Percentiles rank a stretch among this genome's conserved stretches.
These are phyloP conservation scores for Mycocalia duriaeana DNA, from an alignment of 1,284 basidiomycete genomes.

Conservation along the genomic window DNA sequence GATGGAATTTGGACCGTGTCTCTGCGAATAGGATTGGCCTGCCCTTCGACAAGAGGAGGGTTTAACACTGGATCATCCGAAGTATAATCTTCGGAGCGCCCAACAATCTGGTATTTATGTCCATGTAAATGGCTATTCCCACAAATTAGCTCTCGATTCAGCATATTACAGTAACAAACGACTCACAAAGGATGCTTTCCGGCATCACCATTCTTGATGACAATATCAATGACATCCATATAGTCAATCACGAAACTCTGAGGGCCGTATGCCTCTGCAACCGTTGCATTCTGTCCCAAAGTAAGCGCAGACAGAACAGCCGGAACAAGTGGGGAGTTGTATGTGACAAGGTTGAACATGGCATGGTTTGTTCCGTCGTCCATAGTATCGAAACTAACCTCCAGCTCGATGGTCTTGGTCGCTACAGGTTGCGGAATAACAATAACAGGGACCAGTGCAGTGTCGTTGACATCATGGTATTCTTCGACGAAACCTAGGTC, in stretches of 20 bases:
- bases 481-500: conserved; percentile 44
- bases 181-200: conserved; percentile 79
- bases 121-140: conserved; percentile 70
- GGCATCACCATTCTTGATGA: conserved; percentile 75
- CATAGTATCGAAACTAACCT: conserved; percentile 67
- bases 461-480: conserved; percentile 60
- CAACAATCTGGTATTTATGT: conserved; percentile 76
- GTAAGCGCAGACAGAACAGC: conserved; percentile 71
- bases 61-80: conserved; percentile 77
- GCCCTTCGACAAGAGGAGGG: conserved; percentile 72
- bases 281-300: conserved; percentile 70
- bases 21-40: conserved; percentile 82
- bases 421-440: conserved; percentile 39
- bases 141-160: background rate
- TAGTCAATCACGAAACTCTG: conserved; percentile 72
- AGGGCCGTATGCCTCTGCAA: conserved; percentile 72
- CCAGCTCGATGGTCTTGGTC: conserved; percentile 53
- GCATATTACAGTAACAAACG: background rate
- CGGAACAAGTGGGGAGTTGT: conserved; percentile 67
- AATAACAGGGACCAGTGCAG: conserved; percentile 52
- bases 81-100: conserved; percentile 64
- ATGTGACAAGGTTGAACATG: conserved; percentile 70
- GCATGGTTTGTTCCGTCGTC: conserved; percentile 76
- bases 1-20: conserved; percentile 72
- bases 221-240: conserved; percentile 74